Evolutionary conservation across 768 basidiomycete genomes (phyloP).

Genomic region (Lentinus tigrinus): DNA sequence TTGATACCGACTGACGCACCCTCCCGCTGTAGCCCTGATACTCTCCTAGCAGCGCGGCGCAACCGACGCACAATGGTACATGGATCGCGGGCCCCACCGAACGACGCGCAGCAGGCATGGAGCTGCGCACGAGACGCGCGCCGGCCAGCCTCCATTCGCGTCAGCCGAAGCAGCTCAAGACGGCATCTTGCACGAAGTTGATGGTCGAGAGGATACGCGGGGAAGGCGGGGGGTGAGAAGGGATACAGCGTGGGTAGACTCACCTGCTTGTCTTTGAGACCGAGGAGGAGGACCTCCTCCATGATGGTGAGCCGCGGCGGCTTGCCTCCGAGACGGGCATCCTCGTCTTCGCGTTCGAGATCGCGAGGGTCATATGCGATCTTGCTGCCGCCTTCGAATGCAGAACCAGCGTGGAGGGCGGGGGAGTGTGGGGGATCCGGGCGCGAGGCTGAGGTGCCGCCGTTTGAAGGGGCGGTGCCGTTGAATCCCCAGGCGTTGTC

Average conservation of each 20-base stretch:
- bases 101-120: no score
- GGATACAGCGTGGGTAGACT: constrained; percentile 3
- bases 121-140: background rate
- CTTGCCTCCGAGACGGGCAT: constrained; percentile 62
- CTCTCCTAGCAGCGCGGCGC: no score
- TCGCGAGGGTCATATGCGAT: constrained; percentile 95
- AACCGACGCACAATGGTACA: no score
- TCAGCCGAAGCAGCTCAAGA: background rate
- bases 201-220: background rate
- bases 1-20: no score
- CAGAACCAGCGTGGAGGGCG: constrained; percentile 64
- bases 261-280: constrained; percentile 96
- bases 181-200: background rate
- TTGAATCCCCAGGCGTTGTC: constrained; percentile 30
- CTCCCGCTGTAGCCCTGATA: no score
- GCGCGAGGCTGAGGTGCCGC: constrained; percentile 18
- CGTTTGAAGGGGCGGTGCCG: constrained; percentile 26
- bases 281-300: constrained; percentile 94
- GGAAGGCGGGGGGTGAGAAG: background rate
- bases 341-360: constrained; percentile 68
- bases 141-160: background rate
- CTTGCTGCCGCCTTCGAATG: constrained; percentile 83
- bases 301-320: constrained; percentile 89
- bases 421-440: constrained; percentile 11
- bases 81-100: no score